A percentile compares a stretch with the other conserved stretches of the same genome.
These are phyloP conservation scores for Fusarium ramigenum DNA, from an alignment of 2,329 filamentous ascomycete genomes.

Conservation along the genomic window DNA sequence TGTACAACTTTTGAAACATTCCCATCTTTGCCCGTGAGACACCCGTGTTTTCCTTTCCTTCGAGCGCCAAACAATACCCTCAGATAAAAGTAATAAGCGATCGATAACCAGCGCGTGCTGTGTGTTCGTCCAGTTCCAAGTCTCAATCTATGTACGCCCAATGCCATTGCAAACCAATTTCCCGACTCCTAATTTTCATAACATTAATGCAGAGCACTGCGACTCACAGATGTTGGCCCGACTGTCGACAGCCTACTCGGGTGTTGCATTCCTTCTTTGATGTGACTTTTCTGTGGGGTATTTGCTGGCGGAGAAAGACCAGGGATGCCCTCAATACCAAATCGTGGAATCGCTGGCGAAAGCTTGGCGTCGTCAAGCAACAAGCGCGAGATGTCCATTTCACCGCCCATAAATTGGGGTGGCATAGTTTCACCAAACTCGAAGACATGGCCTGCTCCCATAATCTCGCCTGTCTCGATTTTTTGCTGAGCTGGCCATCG, in stretches of 20 bases:
- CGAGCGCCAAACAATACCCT: constrained; percentile 23
- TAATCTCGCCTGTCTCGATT: constrained; percentile 44
- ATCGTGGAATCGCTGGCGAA: constrained; percentile 37
- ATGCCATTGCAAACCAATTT: constrained; percentile 28
- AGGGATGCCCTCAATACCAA: constrained; percentile 41
- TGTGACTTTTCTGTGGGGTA: constrained; percentile 20
- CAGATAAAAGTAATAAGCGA: constrained; percentile 8
- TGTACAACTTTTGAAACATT: constrained; percentile 17
- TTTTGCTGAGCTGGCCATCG: constrained; percentile 53
- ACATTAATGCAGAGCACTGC: constrained; percentile 21
- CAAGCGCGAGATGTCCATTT: constrained; percentile 71
- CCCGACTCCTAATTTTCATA: constrained; percentile 37
- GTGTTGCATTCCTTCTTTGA: constrained; percentile 27
- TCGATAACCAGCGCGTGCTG: constrained; percentile 35
- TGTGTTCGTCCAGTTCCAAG: constrained; percentile 16
- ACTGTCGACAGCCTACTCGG: constrained; percentile 9
- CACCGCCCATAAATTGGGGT: constrained; percentile 56
- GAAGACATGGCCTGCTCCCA: constrained; percentile 45
- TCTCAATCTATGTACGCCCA: constrained; percentile 37
- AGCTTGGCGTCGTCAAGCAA: constrained; percentile 63
- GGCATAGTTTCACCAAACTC: constrained; percentile 56
- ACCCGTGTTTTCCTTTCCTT: constrained; percentile 28
- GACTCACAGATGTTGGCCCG: not conserved
- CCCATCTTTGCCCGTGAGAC: constrained; percentile 31
- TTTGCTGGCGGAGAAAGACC: constrained; percentile 38